Conservation (phyloP, 2,329 filamentous ascomycete genomes). For the Thyridium curvatum region DNA sequence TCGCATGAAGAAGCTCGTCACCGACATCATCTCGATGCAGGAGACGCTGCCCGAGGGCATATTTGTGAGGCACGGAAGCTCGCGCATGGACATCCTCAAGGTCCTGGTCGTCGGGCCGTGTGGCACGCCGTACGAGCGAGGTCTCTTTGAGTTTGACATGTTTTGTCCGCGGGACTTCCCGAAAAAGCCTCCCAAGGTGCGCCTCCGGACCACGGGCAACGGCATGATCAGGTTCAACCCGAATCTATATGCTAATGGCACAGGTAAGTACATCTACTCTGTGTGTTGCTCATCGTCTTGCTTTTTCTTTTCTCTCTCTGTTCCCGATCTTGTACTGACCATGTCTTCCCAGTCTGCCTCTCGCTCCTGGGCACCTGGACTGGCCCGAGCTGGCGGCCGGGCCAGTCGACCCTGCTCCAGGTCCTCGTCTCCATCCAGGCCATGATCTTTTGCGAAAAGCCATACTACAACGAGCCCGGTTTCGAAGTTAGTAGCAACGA, state of each 20-base stretch:
- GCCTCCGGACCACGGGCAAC: conserved; percentile 37
- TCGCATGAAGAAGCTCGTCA: conserved; percentile 40
- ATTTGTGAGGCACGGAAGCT: conserved; percentile 37
- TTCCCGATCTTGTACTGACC: neutral
- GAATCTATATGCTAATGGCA: conserved; percentile 42
- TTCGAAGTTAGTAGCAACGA: conserved; percentile 15
- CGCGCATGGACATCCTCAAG: conserved; percentile 43
- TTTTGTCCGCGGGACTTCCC: conserved; percentile 36
- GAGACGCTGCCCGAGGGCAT: conserved; percentile 43
- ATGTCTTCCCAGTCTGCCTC: conserved; percentile 33
- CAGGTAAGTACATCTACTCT: conserved; percentile 23
- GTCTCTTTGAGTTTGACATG: conserved; percentile 49
- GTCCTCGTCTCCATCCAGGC: conserved; percentile 49
- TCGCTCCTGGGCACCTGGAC: conserved; percentile 43
- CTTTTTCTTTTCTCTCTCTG: neutral
- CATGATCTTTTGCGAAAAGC: conserved; percentile 49
- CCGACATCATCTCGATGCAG: conserved; percentile 36
- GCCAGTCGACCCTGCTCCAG: conserved; percentile 42
- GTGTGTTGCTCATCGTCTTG: no score
- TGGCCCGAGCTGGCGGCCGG: conserved; percentile 37
- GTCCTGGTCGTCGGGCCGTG: conserved; percentile 40
- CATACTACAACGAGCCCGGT: conserved; percentile 49
- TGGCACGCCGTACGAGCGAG: conserved; percentile 46
- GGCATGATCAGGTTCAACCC: conserved; percentile 38
- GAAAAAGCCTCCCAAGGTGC: conserved; percentile 28